Base-by-base conservation (phyloP, 192 early-diverging fungal genomes). In the Funneliformis mosseae region DNA sequence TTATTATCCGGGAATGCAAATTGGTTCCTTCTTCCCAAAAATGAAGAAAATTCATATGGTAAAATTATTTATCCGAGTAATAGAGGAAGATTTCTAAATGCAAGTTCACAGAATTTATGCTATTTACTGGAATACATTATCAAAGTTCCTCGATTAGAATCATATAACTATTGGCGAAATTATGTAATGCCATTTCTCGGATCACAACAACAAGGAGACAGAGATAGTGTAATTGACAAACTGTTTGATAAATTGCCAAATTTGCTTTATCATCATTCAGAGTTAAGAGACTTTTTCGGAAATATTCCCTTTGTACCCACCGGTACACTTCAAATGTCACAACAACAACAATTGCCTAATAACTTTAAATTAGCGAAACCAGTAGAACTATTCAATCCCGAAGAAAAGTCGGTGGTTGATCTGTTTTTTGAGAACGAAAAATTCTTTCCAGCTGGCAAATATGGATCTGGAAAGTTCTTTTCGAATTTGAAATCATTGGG, bases 351-450 rank as follows among this genome's bases (percentile, higher is more conserved):
- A 63, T 11, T 8, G 23, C 8, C 23, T 27, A 23, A 46, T 50
- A 7, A 21, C 23, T 10, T 25, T 27, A 27, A 27, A 23, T 73
- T 73, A 73, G 11, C 14, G 9, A 73, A 23, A 50, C 70, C 70
- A 3, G 48, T 18, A 3, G 70, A 73, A 14, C n/a, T 73, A 12
- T 73, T 46, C 27, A 23, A 73, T 25, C 70, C 70, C 0, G 70
- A 73, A 21, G 21, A 18, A 41, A 8, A 21, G 18, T 9, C 33
- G 42, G 3, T 73, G 23, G 14, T 11, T 23, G 25, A 73, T 16
- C 27, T 73, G 10, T 73, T 73, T 48, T 73, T 73, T 50, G 43
- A 46, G 0, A 23, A 73, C 27, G 70, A 73, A 11, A 23, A 46
- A 46, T 11, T 73, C 4, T 73, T 73, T 48, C 70, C 70, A 48